Evolutionary conservation across 2,329 filamentous ascomycete species (phyloP).

Genomic region (Akanthomyces uredinophilus): DNA sequence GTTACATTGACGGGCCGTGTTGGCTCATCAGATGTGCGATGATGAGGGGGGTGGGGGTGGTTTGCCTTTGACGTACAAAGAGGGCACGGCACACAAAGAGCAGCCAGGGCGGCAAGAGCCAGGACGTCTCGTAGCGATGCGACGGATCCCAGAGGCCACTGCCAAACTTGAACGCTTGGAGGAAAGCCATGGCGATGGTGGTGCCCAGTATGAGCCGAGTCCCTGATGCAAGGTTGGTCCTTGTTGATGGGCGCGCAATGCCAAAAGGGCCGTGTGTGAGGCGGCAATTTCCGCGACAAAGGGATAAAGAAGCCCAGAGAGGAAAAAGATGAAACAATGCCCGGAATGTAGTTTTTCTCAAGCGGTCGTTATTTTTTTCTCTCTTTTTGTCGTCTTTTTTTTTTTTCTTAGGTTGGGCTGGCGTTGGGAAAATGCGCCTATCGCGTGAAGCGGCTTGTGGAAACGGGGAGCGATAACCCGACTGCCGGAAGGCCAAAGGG

Average conservation of each 20-base stretch:
- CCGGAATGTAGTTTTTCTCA: too few relatives aligned
- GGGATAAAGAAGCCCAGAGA: too few relatives aligned
- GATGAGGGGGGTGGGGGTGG: not conserved
- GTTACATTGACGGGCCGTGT: not conserved
- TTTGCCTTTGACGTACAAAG: constrained; percentile 39
- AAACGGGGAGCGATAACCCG: not conserved
- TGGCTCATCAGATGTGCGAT: not conserved
- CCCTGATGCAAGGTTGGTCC: constrained; percentile 1
- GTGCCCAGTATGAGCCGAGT: not conserved
- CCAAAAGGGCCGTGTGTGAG: too few relatives aligned
- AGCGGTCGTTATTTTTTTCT: not conserved
- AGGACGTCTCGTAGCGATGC: constrained; percentile 73
- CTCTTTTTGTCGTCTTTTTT: not conserved
- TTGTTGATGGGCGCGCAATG: not conserved
- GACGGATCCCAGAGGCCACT: constrained; percentile 46
- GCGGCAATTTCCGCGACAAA: too few relatives aligned
- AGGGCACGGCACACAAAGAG: constrained; percentile 54
- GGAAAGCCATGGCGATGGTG: constrained; percentile 14
- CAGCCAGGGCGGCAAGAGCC: constrained; percentile 63
- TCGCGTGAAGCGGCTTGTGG: not conserved
- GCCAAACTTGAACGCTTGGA: constrained; percentile 34
- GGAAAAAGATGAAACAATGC: too few relatives aligned
- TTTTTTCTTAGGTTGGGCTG: not conserved
- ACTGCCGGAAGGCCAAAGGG: too few relatives aligned
- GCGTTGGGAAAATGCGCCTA: not conserved